Conservation (phyloP, 2,329 filamentous ascomycete genomes). For the Beauveria asiatica region DNA sequence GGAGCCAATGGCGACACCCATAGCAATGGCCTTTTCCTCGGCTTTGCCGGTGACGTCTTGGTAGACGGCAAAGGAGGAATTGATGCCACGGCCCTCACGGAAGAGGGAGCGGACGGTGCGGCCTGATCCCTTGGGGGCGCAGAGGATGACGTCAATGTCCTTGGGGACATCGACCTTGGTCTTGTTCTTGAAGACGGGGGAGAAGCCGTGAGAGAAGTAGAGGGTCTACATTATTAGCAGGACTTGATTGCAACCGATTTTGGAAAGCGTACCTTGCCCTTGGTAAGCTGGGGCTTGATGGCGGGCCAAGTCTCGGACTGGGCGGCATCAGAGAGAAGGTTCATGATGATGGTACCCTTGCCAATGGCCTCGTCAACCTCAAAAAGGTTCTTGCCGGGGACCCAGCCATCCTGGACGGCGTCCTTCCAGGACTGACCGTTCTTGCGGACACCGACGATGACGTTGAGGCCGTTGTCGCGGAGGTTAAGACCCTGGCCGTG, state of each 20-base stretch:
- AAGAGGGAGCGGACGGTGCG: conserved; percentile 98
- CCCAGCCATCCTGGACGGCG: conserved; percentile 93
- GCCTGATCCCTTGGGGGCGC: conserved; percentile 97
- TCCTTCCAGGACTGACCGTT: conserved; percentile 98
- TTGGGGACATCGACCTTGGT: conserved; percentile 96
- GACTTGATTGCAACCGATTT: neutral
- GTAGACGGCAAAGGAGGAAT: conserved; percentile 97
- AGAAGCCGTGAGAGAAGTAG: conserved; percentile 99
- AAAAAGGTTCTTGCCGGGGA: conserved; percentile 97
- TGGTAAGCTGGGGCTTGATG: conserved; percentile 95
- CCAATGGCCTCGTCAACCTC: conserved; percentile 94
- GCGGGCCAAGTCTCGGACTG: conserved; percentile 98
- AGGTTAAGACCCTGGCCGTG: conserved; percentile 99
- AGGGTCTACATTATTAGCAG: conserved; percentile 57
- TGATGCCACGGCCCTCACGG: conserved; percentile 98
- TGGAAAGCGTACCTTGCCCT: conserved; percentile 71
- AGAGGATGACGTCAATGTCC: conserved; percentile 98
- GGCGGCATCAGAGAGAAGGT: conserved; percentile 93
- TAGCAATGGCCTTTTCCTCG: conserved; percentile 93
- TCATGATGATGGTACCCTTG: conserved; percentile 95
- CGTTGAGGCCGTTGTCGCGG: conserved; percentile 98
- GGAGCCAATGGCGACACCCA: conserved; percentile 93
- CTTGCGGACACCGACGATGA: conserved; percentile 98
- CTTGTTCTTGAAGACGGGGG: conserved; percentile 98
- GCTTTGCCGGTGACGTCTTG: conserved; percentile 98